Percentiles rank a stretch among this genome's conserved stretches.
These are phyloP conservation scores for Saraca asoca DNA, from an alignment of 331 rosid genomes.

Conservation along the genomic window DNA sequence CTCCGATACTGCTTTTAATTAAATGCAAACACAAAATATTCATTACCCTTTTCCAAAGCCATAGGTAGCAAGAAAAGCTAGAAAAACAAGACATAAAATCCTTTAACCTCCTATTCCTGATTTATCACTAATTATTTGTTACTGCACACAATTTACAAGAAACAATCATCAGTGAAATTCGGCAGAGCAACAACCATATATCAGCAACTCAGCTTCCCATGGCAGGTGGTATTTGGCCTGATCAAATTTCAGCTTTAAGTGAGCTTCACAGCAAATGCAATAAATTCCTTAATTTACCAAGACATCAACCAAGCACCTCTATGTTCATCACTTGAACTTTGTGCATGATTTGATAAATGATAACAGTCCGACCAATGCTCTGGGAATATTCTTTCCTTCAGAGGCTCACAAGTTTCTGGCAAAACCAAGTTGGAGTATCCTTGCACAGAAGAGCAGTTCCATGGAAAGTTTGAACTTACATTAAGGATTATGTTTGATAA, in stretches of 20 bases:
- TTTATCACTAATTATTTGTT: constrained; percentile 55
- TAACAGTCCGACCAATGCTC: constrained; percentile 69
- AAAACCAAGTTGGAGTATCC: constrained; percentile 64
- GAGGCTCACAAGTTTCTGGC: constrained; percentile 65
- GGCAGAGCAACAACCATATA: constrained; percentile 45
- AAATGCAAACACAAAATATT: constrained; percentile 36
- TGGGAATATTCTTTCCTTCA: constrained; percentile 55
- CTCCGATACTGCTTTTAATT: constrained; percentile 28
- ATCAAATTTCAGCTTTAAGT: constrained; percentile 52
- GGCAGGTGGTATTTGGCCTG: constrained; percentile 45
- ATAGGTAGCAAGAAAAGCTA: constrained; percentile 38
- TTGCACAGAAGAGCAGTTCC: constrained; percentile 70
- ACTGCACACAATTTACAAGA: constrained; percentile 60
- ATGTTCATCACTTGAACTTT: constrained; percentile 39
- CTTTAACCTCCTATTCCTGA: constrained; percentile 48
- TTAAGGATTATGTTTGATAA: constrained; percentile 57
- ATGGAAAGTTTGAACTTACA: constrained; percentile 53
- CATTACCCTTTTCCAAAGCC: constrained; percentile 35
- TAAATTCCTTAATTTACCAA: constrained; percentile 56
- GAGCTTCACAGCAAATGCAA: constrained; percentile 42
- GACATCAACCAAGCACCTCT: constrained; percentile 53
- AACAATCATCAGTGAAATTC: constrained; percentile 48
- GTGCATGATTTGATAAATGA: constrained; percentile 43
- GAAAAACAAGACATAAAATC: constrained; percentile 35
- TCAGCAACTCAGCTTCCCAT: constrained; percentile 49